Conservation (phyloP, 2,329 filamentous ascomycete genomes). For the Leptodontidium sp. region DNA sequence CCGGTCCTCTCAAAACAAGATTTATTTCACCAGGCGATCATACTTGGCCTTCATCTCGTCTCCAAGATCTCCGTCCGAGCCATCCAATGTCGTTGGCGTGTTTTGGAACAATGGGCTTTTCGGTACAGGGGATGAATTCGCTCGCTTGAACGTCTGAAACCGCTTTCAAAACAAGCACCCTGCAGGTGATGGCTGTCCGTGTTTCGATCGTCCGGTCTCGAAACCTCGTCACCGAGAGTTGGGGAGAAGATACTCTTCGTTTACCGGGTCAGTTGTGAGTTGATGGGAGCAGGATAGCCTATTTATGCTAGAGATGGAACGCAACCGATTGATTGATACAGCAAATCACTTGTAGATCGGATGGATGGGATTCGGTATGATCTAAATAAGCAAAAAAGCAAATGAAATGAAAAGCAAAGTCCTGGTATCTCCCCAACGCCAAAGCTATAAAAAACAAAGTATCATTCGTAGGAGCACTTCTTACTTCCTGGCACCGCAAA, state of each 20-base stretch:
- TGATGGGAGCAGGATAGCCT: not conserved
- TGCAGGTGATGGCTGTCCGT: not conserved
- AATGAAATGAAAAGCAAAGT: not conserved
- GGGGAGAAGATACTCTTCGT: not conserved
- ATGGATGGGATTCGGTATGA: not conserved
- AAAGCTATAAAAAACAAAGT: not conserved
- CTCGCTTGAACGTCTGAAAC: constrained; percentile 17
- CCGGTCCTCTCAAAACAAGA: constrained; percentile 1
- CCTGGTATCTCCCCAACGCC: constrained; percentile 4
- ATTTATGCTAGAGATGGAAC: not conserved
- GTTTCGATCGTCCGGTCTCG: constrained; percentile 2
- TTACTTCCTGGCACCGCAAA: constrained; percentile 61
- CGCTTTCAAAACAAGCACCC: constrained; percentile 1
- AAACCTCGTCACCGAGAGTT: not conserved
- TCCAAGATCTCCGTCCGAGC: constrained; percentile 19
- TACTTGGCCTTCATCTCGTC: constrained; percentile 26
- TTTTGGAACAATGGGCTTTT: constrained; percentile 13
- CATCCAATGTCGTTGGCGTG: constrained; percentile 4
- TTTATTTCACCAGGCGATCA: constrained; percentile 20
- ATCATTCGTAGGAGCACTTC: constrained; percentile 28
- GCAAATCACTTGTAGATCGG: not conserved
- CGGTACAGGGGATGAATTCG: not conserved
- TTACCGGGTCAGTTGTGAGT: not conserved
- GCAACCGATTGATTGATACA: not conserved
- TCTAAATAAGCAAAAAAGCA: not conserved